Evolutionary conservation across 441 rosid genomes (phyloP).

Genomic region (Populus hybrid): DNA sequence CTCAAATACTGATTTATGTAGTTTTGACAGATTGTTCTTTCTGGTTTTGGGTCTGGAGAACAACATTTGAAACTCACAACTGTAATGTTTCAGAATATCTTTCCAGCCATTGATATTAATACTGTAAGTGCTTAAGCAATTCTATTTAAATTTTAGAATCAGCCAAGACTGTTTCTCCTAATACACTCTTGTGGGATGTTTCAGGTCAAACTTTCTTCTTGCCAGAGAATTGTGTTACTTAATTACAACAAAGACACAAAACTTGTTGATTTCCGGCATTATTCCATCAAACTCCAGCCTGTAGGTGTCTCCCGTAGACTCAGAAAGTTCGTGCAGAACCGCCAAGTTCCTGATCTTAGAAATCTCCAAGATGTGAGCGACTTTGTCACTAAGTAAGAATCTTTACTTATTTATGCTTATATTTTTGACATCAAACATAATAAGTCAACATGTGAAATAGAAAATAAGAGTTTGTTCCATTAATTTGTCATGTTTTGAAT

Average conservation of each 20-base stretch:
- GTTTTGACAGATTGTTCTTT: constrained; percentile 76
- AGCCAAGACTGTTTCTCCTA: constrained; percentile 13
- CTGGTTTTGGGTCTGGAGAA: constrained; percentile 82
- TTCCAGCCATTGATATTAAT: constrained; percentile 85
- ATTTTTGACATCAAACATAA: neutral
- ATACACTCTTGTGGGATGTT: constrained; percentile 21
- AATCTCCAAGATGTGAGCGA: constrained; percentile 88
- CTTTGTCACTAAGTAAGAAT: constrained; percentile 76
- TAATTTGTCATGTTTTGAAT: neutral
- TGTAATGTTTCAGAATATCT: constrained; percentile 89
- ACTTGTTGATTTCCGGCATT: constrained; percentile 83
- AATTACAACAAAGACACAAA: constrained; percentile 81
- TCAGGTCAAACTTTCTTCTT: constrained; percentile 87
- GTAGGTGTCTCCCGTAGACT: constrained; percentile 87
- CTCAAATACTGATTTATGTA: neutral
- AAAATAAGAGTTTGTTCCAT: neutral
- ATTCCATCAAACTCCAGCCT: constrained; percentile 87
- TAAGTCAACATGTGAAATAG: neutral
- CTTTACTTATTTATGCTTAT: neutral
- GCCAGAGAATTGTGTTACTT: constrained; percentile 89
- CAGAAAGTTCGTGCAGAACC: constrained; percentile 86
- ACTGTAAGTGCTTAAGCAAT: constrained; percentile 57
- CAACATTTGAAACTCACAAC: constrained; percentile 82
- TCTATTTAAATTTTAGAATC: constrained; percentile 11
- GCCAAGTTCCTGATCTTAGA: constrained; percentile 90